Evolutionary conservation across 2,329 filamentous ascomycete species (phyloP).

Genomic region (Acephala macrosclerotiorum): DNA sequence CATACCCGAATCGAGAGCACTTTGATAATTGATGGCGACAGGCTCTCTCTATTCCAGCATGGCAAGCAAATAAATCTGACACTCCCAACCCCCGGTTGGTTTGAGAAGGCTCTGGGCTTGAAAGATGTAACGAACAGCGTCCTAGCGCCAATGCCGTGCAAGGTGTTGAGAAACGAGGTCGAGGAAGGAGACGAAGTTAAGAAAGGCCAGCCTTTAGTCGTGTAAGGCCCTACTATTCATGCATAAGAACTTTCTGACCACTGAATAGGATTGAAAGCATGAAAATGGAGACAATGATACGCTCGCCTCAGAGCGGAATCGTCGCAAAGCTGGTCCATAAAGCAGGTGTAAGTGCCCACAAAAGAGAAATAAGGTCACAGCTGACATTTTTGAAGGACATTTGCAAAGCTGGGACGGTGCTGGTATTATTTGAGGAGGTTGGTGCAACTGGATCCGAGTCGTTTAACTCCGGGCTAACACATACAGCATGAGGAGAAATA

Average conservation of each 20-base stretch:
- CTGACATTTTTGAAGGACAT: constrained; percentile 65
- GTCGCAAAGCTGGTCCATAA: constrained; percentile 78
- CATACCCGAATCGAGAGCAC: constrained; percentile 81
- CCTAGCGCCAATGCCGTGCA: constrained; percentile 95
- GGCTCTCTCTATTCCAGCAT: constrained; percentile 79
- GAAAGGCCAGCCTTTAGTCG: constrained; percentile 87
- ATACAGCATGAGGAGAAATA: neutral
- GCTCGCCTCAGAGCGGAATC: constrained; percentile 75
- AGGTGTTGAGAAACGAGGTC: constrained; percentile 90
- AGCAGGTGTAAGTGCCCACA: constrained; percentile 67
- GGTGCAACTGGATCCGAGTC: neutral
- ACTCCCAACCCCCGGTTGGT: constrained; percentile 75
- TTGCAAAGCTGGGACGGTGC: constrained; percentile 77
- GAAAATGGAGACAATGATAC: constrained; percentile 89
- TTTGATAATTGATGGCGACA: constrained; percentile 68
- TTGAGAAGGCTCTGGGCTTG: constrained; percentile 84
- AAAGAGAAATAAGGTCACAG: constrained; percentile 20
- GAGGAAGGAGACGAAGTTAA: constrained; percentile 80
- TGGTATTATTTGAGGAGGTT: constrained; percentile 73
- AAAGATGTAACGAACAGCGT: constrained; percentile 85
- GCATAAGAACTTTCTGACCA: constrained; percentile 23
- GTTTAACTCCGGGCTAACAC: neutral
- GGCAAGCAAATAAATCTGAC: constrained; percentile 65
- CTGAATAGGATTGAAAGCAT: constrained; percentile 76
- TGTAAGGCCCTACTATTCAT: constrained; percentile 60